These are phyloP conservation scores for Chrysosporium queenslandicum DNA, from an alignment of 2,329 filamentous ascomycete genomes.

Conservation along the genomic window DNA sequence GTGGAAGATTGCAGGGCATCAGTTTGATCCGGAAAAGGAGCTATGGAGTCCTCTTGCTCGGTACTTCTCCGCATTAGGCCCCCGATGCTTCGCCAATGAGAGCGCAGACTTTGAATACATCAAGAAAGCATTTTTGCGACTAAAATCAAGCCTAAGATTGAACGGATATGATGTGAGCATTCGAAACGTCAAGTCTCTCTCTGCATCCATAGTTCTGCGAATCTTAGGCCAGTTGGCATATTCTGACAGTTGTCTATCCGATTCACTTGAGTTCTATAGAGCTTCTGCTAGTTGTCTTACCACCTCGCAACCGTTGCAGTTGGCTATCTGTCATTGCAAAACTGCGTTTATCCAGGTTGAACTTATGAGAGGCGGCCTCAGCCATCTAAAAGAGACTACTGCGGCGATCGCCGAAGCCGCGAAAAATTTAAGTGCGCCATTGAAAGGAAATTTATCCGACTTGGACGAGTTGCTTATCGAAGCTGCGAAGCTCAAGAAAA, in stretches of 20 bases:
- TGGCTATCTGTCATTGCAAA: slow-evolving; percentile 33
- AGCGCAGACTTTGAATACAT: slow-evolving; percentile 30
- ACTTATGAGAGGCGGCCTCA: slow-evolving; percentile 21
- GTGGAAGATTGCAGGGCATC: slow-evolving; percentile 36
- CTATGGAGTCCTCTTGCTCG: slow-evolving; percentile 36
- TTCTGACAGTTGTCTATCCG: slow-evolving; percentile 32
- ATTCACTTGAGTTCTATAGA: slow-evolving; percentile 31
- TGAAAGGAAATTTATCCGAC: slow-evolving; percentile 33
- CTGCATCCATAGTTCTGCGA: slow-evolving; percentile 28
- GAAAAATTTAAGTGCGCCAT: slow-evolving; percentile 26
- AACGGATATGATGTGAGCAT: slow-evolving; percentile 23
- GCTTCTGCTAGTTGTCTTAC: slow-evolving; percentile 26
- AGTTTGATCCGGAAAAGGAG: slow-evolving; percentile 35
- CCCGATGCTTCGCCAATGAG: slow-evolving; percentile 28
- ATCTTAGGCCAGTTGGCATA: slow-evolving; percentile 34
- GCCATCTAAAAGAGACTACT: slow-evolving; percentile 18
- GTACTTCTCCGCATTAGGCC: slow-evolving; percentile 31
- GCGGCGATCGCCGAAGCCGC: slow-evolving; percentile 28
- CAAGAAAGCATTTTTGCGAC: slow-evolving; percentile 29
- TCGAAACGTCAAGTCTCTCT: slow-evolving; percentile 18
- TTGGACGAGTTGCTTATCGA: slow-evolving; percentile 38
- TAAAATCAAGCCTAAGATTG: slow-evolving; percentile 26
- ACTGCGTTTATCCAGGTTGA: slow-evolving; percentile 32
- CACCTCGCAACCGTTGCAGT: slow-evolving; percentile 25
- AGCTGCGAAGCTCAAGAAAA: slow-evolving; percentile 36